Conservation (phyloP, 345 rosid species). For the Reutealis trisperma region DNA sequence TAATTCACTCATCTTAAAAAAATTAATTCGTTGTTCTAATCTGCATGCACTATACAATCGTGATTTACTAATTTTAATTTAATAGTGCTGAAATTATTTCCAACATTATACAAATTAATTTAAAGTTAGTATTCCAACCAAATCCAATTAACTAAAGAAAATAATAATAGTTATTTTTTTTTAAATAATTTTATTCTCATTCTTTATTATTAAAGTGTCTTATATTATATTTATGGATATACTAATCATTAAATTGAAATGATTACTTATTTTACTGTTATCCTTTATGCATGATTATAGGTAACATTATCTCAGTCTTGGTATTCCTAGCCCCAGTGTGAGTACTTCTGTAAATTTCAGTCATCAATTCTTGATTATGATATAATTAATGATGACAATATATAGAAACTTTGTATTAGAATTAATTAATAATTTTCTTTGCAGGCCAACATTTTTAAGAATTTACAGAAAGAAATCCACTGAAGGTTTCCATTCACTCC, state of each 20-base stretch:
- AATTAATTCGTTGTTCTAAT: too few species aligned
- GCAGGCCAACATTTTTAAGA: constrained; percentile 79
- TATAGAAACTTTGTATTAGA: neutral
- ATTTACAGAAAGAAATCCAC: constrained; percentile 73
- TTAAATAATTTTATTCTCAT: neutral
- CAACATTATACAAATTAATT: too few species aligned
- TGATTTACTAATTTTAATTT: too few species aligned
- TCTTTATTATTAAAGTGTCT: neutral
- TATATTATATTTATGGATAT: too few species aligned
- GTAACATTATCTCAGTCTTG: constrained; percentile 66
- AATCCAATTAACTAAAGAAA: too few species aligned
- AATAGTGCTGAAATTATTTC: too few species aligned
- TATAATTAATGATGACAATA: neutral
- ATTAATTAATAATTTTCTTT: neutral
- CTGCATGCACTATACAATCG: too few species aligned
- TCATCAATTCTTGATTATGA: neutral
- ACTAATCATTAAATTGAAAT: neutral
- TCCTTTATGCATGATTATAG: constrained; percentile 37
- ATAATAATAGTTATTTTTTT: too few species aligned
- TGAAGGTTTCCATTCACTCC: constrained; percentile 76
- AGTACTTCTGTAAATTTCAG: constrained; percentile 27
- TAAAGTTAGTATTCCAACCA: too few species aligned
- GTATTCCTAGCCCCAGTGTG: constrained; percentile 89
- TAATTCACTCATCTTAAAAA: too few species aligned
- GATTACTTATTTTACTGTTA: neutral